A percentile compares a stretch with the other conserved stretches of the same genome.
Evolutionary conservation across 2,329 filamentous ascomycete genomes (phyloP).

Genomic region (Chrysoporthe deuterocubensis): DNA sequence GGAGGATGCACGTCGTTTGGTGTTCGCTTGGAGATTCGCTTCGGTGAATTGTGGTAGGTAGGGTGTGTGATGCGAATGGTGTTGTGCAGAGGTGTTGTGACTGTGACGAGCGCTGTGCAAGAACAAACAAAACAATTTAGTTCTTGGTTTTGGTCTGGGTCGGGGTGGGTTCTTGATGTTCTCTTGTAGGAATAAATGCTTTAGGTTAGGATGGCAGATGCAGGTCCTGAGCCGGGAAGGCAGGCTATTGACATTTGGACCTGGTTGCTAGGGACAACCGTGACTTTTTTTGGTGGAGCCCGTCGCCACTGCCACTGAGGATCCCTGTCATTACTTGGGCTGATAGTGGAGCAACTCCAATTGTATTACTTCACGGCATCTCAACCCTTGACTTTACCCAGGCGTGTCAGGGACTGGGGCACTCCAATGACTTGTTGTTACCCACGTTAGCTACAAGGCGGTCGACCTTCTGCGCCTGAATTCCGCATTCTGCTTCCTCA

Average conservation of each 20-base stretch:
- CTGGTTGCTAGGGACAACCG: constrained; percentile 26
- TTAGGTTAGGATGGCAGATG: not conserved
- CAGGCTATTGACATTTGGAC: constrained; percentile 20
- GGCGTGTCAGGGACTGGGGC: too few relatives aligned
- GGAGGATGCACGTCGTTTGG: not conserved
- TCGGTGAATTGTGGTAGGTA: not conserved
- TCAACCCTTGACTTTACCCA: too few relatives aligned
- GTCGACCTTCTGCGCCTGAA: too few relatives aligned
- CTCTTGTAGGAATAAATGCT: constrained; percentile 6
- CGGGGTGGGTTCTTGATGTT: constrained; percentile 8
- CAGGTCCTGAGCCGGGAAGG: not conserved
- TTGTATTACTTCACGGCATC: not conserved
- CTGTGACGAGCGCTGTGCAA: not conserved
- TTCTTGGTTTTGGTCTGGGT: constrained; percentile 4
- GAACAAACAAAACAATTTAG: not conserved
- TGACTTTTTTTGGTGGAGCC: constrained; percentile 15
- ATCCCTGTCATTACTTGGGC: constrained; percentile 4
- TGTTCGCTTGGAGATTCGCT: constrained; percentile 9
- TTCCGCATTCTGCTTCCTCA: too few relatives aligned
- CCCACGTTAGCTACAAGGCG: too few relatives aligned
- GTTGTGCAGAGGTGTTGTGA: constrained; percentile 10
- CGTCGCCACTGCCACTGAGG: not conserved
- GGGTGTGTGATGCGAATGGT: not conserved
- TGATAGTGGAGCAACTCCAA: constrained; percentile 3
- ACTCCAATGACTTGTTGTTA: too few relatives aligned